Evolutionary conservation across 192 early-diverging fungal species (phyloP), one percentile per base, ranked within the genome.

Genomic region (Coemansia sp.): DNA sequence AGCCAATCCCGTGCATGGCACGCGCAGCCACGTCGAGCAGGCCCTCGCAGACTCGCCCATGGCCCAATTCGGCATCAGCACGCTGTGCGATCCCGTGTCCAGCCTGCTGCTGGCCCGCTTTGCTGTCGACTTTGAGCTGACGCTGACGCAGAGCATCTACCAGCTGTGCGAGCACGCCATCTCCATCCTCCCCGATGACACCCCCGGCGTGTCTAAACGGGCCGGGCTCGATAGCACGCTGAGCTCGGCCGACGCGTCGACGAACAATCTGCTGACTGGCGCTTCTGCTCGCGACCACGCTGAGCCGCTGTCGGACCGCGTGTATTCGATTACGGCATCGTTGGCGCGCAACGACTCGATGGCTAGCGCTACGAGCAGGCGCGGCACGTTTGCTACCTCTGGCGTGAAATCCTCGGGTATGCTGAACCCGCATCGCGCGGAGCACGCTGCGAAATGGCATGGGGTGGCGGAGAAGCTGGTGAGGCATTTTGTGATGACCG

Each of bases 161-260:
- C 81, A 83, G 76, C 67, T 83, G 11, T 83, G 81, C 48, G 81
- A 83, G 67, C 81, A 83, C 24, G 72, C 64, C 29, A 82, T 82
- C 21, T 70, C 70, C 21, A 67, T 73, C 14, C 10, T 68, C 14
- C 73, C 78, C 6, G 78, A 74, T 6, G 70, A 75, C 6, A 34
- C 31, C 14, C 29, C 17, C 0, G 16, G 29, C 8, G 17, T n/a
- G 34, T 56, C 53, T 24, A 65, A 63, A 31, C 31, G 50, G 34
- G 46, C 48, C 1, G 64, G 48, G 2, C 13, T 33, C 2, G 36
- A 9, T 33, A 74, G 67, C 21, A 40, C 62, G 35, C 17, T 34
- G 9, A 59, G 65, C 35, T 75, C 79, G 14, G 67, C 67, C 8
- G 74, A 70, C 1, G 74, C 21, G 3, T 73, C 79, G 17, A 41